Evolutionary conservation across 2,329 filamentous ascomycete species (phyloP).

Genomic region (Aureobasidium pullulans): DNA sequence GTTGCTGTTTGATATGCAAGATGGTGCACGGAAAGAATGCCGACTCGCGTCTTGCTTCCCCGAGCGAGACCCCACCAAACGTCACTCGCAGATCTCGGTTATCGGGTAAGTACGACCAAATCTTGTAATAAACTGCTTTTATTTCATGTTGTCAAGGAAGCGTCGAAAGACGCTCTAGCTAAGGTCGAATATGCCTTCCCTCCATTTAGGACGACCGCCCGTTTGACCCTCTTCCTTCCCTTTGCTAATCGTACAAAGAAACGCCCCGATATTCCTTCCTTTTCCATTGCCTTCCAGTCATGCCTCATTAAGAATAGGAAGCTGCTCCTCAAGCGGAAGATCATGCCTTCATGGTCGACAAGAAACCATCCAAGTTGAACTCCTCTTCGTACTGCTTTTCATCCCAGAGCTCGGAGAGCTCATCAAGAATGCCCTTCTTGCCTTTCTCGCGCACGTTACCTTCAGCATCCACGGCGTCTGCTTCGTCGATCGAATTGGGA

Average conservation of each 20-base stretch:
- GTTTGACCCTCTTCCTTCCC: background rate
- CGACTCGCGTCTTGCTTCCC: background rate
- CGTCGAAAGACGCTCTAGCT: background rate
- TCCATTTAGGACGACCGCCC: background rate
- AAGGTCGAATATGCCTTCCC: background rate
- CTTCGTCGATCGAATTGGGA: slow-evolving; percentile 66
- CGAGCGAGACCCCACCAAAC: background rate
- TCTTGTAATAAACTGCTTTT: background rate
- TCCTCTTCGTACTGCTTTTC: slow-evolving; percentile 97
- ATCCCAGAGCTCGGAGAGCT: slow-evolving; percentile 93
- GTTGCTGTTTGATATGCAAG: too few relatives aligned
- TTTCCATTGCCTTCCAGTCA: background rate
- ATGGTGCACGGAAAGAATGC: background rate
- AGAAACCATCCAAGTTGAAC: slow-evolving; percentile 89
- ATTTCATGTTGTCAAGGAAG: background rate
- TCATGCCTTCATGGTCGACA: slow-evolving; percentile 76
- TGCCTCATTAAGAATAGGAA: slow-evolving; percentile 1
- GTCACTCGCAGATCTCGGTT: background rate
- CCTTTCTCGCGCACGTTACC: slow-evolving; percentile 90
- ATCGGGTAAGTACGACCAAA: background rate
- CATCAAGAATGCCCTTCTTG: slow-evolving; percentile 94
- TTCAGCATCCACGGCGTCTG: slow-evolving; percentile 67
- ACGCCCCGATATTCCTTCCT: background rate
- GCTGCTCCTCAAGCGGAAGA: background rate
- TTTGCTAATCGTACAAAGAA: background rate